phyloP scores from a whole-genome alignment of 2,329 filamentous ascomycete genomes.

The Alternaria triticina region DNA sequence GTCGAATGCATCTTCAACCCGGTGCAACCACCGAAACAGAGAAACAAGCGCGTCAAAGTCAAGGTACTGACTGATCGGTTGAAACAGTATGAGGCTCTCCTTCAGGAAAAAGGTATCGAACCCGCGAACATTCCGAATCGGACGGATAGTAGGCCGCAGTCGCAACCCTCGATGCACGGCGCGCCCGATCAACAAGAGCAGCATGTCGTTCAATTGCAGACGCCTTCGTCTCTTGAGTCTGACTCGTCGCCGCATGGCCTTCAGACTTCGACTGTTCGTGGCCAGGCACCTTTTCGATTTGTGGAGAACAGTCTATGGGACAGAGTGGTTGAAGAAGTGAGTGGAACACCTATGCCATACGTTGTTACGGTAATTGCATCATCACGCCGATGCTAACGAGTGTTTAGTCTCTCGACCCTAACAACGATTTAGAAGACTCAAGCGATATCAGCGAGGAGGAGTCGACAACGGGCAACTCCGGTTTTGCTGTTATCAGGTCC shows the following conservation, averaged over 20 bases:
- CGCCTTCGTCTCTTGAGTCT: background rate
- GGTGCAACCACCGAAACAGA: conserved; percentile 10
- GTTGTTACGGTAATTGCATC: background rate
- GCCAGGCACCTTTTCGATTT: background rate
- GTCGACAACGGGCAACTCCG: conserved; percentile 62
- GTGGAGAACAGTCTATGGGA: background rate
- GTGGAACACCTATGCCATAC: too few relatives aligned
- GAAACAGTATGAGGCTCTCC: conserved; percentile 29
- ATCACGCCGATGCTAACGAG: background rate
- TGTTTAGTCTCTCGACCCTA: conserved; percentile 9
- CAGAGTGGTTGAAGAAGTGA: background rate
- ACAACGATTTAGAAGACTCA: conserved; percentile 59
- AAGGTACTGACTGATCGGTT: conserved; percentile 24
- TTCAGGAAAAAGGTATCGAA: conserved; percentile 24
- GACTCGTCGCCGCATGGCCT: background rate
- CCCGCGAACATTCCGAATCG: background rate
- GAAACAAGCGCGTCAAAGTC: conserved; percentile 7
- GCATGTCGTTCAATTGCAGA: conserved; percentile 14
- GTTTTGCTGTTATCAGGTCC: conserved; percentile 37
- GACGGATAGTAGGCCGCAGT: background rate
- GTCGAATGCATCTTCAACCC: conserved; percentile 25
- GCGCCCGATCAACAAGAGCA: background rate
- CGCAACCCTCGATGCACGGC: background rate
- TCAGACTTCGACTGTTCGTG: background rate
- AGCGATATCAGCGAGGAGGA: conserved; percentile 66